A percentile compares a stretch with the other conserved stretches of the same genome.
Evolutionary conservation across 2,329 filamentous ascomycete species (phyloP).

Genomic region (Aspergillus sp.): DNA sequence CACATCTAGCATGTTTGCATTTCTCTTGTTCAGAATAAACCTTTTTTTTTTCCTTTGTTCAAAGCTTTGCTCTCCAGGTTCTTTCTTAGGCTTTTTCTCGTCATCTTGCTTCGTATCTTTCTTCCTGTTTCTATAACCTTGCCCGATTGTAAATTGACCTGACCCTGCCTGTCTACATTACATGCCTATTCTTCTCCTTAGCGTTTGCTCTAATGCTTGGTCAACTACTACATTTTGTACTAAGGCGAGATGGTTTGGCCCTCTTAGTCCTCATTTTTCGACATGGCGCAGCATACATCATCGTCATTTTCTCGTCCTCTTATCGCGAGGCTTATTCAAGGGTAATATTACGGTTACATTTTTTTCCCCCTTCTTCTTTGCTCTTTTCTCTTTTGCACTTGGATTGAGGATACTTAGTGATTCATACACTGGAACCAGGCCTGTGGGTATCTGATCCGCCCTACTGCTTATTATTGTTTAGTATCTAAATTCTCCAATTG

Average conservation of each 20-base stretch:
- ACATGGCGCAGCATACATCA: neutral
- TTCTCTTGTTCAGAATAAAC: slow-evolving; percentile 23
- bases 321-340: slow-evolving; percentile 11
- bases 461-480: neutral
- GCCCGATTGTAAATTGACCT: slow-evolving; percentile 14
- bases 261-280: neutral
- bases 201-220: slow-evolving; percentile 2
- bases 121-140: slow-evolving; percentile 12
- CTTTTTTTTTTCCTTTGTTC: slow-evolving; percentile 25
- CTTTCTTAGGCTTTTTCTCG: slow-evolving; percentile 11
- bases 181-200: slow-evolving; percentile 5
- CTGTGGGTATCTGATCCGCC: neutral
- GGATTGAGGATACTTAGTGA: neutral
- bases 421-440: neutral
- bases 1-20: slow-evolving; percentile 35
- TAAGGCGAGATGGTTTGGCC: neutral
- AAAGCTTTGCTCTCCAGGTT: slow-evolving; percentile 15
- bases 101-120: slow-evolving; percentile 6
- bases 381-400: neutral
- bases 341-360: slow-evolving; percentile 18
- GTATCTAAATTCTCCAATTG: neutral
- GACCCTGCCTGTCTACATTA: neutral
- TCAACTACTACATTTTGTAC: slow-evolving; percentile 5
- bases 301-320: neutral
- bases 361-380: neutral